Percentiles rank a stretch among this genome's conserved stretches.
These are phyloP conservation scores for Tolypocladium paradoxum DNA, from an alignment of 2,329 filamentous ascomycete species.

Conservation along the genomic window DNA sequence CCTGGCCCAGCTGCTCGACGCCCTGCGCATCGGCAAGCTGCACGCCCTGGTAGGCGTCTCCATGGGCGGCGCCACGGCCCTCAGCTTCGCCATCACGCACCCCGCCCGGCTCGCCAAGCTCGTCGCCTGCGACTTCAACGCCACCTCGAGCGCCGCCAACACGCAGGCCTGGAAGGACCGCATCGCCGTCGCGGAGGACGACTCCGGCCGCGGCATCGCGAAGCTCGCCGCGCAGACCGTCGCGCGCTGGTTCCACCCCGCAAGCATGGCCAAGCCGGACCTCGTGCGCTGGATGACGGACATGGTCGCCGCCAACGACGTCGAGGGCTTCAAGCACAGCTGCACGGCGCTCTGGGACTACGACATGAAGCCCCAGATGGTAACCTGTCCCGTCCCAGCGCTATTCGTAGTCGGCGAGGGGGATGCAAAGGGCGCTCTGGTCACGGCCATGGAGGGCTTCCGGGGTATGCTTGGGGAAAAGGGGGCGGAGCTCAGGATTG, in stretches of 20 bases:
- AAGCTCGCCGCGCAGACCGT: conserved; percentile 62
- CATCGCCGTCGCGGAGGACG: conserved; percentile 52
- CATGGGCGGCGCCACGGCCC: conserved; percentile 68
- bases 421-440: conserved; percentile 61
- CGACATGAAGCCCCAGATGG: conserved; percentile 50
- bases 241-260: conserved; percentile 66
- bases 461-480: conserved; percentile 42
- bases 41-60: conserved; percentile 65
- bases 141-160: conserved; percentile 60
- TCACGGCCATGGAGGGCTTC: conserved; percentile 72
- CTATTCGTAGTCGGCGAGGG: conserved; percentile 62
- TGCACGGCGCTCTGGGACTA: conserved; percentile 65
- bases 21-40: conserved; percentile 56
- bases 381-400: conserved; percentile 42
- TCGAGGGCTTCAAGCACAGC: conserved; percentile 57
- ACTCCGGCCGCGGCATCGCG: conserved; percentile 48
- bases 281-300: conserved; percentile 47
- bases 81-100: conserved; percentile 60
- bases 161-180: conserved; percentile 71
- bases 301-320: conserved; percentile 58
- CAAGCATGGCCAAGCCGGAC: conserved; percentile 32
- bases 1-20: conserved; percentile 52
- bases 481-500: conserved; percentile 49
- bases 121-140: conserved; percentile 71
- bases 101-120: conserved; percentile 49